Evolutionary conservation across 768 basidiomycete species (phyloP).

Genomic region (Kwoniella pini): DNA sequence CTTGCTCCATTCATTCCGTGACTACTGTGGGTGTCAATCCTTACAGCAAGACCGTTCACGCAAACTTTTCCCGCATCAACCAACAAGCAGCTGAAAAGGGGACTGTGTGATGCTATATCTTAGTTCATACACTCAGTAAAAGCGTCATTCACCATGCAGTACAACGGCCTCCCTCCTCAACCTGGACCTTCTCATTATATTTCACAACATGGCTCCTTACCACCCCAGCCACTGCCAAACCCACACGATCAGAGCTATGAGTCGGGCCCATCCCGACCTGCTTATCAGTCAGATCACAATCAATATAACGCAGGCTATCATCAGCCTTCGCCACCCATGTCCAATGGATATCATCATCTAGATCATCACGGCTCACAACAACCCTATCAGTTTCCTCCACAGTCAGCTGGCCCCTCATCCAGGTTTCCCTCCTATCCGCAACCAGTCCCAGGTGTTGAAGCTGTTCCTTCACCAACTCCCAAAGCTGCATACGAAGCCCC

Average conservation of each 20-base stretch:
- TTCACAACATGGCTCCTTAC: neutral
- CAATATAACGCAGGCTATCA: neutral
- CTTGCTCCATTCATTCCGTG: too few relatives aligned
- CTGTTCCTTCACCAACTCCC: constrained; percentile 37
- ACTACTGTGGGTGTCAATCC: too few relatives aligned
- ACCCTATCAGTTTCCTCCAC: neutral
- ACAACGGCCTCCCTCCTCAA: neutral
- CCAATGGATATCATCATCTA: neutral
- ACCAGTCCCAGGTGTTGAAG: constrained; percentile 9
- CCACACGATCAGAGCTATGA: constrained; percentile 5
- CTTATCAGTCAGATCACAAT: neutral
- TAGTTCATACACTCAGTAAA: too few relatives aligned
- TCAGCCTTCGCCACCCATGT: neutral
- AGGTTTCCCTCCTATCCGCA: neutral
- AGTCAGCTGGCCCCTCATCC: neutral
- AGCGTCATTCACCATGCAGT: constrained; percentile 3
- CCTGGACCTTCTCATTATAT: neutral
- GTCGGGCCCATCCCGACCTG: neutral
- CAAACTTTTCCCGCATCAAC: too few relatives aligned
- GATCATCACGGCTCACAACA: neutral
- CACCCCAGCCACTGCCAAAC: constrained; percentile 1
- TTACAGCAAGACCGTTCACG: too few relatives aligned
- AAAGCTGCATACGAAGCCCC: constrained; percentile 43
- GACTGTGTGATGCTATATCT: too few relatives aligned
- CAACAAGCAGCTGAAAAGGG: too few relatives aligned